Evolutionary conservation across 768 basidiomycete species (phyloP).

Genomic region (Russula vinacea): DNA sequence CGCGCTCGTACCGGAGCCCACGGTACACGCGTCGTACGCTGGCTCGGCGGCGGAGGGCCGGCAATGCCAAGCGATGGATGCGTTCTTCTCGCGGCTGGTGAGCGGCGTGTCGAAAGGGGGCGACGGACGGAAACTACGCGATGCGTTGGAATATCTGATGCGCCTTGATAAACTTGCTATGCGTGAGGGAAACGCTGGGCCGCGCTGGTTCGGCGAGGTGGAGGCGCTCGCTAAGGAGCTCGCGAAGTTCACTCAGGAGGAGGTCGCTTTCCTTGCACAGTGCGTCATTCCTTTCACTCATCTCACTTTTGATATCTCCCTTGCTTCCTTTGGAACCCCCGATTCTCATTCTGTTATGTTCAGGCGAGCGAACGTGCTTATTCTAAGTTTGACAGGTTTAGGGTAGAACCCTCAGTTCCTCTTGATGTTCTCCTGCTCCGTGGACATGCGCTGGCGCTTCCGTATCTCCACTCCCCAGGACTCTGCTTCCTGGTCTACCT

Average conservation of each 20-base stretch:
- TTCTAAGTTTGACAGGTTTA: slow-evolving; percentile 14
- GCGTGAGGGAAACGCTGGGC: slow-evolving; percentile 56
- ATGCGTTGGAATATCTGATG: slow-evolving; percentile 66
- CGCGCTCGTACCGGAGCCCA: slow-evolving; percentile 44
- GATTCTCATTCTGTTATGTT: not conserved
- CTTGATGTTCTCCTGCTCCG: slow-evolving; percentile 71
- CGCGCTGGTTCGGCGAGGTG: slow-evolving; percentile 72
- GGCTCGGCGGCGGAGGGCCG: slow-evolving; percentile 37
- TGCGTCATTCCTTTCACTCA: slow-evolving; percentile 34
- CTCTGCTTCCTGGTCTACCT: slow-evolving; percentile 70
- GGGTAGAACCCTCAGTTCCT: slow-evolving; percentile 42
- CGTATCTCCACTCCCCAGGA: slow-evolving; percentile 64
- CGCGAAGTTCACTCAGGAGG: slow-evolving; percentile 49
- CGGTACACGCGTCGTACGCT: slow-evolving; percentile 73
- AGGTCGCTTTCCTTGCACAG: slow-evolving; percentile 54
- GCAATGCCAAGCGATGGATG: slow-evolving; percentile 58
- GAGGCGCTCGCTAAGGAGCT: slow-evolving; percentile 51
- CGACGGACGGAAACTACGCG: slow-evolving; percentile 46
- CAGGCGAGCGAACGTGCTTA: not conserved
- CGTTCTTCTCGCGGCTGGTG: slow-evolving; percentile 52
- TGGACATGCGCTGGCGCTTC: slow-evolving; percentile 65
- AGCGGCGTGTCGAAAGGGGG: slow-evolving; percentile 51
- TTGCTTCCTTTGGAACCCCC: not conserved
- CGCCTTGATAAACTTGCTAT: slow-evolving; percentile 66
- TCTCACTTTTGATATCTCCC: slow-evolving; percentile 15